Evolutionary conservation across 1,139 yeast species (phyloP).

Genomic region (Pichia inconspicua): DNA sequence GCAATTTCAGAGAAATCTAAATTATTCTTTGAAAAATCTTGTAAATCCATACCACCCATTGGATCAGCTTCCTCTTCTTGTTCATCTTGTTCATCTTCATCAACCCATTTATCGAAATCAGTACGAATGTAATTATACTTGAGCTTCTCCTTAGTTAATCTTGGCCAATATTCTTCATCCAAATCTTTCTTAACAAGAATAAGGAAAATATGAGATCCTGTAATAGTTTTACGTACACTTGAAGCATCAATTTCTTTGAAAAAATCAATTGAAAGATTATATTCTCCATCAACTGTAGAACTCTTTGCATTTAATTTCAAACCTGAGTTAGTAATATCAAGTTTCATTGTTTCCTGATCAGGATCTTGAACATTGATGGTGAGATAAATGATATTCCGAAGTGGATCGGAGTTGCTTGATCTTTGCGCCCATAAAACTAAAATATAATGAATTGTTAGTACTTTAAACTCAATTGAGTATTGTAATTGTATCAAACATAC

Average conservation of each 20-base stretch:
- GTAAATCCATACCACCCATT: slow-evolving; percentile 28
- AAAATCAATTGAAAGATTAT: slow-evolving; percentile 61
- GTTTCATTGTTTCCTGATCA: slow-evolving; percentile 30
- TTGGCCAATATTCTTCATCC: slow-evolving; percentile 79
- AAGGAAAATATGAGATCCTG: slow-evolving; percentile 69
- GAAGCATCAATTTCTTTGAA: slow-evolving; percentile 65
- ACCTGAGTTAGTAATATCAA: slow-evolving; percentile 49
- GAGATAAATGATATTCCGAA: slow-evolving; percentile 67
- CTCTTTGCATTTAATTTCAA: slow-evolving; percentile 49
- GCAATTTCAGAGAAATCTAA: slow-evolving; percentile 24
- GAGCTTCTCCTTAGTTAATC: slow-evolving; percentile 69
- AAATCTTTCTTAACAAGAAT: slow-evolving; percentile 62
- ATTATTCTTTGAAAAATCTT: slow-evolving; percentile 14
- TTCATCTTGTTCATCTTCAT: slow-evolving; percentile 87
- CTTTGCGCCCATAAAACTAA: slow-evolving; percentile 93
- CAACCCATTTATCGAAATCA: slow-evolving; percentile 96
- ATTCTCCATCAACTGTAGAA: slow-evolving; percentile 43
- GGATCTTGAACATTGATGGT: slow-evolving; percentile 74
- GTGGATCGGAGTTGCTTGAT: slow-evolving; percentile 60
- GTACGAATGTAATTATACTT: slow-evolving; percentile 76
- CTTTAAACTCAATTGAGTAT: not conserved
- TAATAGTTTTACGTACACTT: slow-evolving; percentile 48
- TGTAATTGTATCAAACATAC: slow-evolving; percentile 22
- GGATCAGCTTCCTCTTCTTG: slow-evolving; percentile 34
- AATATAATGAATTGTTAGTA: slow-evolving; percentile 6